phyloP scores from a whole-genome alignment of 2,329 filamentous ascomycete species.

The Cercospora beticola region DNA sequence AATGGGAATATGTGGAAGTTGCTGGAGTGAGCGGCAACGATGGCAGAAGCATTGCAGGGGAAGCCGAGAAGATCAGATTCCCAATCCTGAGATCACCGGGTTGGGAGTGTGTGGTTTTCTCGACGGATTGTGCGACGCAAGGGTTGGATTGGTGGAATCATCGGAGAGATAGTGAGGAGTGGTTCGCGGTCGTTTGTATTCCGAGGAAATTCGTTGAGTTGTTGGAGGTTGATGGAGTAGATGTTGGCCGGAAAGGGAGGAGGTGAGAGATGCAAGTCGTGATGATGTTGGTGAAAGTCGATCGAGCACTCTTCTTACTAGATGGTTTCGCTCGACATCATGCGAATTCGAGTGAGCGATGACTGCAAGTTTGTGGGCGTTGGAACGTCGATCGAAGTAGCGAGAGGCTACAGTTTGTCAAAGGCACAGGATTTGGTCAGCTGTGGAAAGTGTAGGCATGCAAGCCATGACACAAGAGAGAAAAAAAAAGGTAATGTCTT shows the following conservation, averaged over 20 bases:
- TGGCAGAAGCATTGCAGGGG: not conserved
- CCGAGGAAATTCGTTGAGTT: slow-evolving; percentile 7
- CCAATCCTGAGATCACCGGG: not conserved
- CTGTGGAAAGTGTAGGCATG: not conserved
- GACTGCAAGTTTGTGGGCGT: not conserved
- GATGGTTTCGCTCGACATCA: not conserved
- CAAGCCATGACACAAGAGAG: not conserved
- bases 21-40: not conserved
- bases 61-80: not conserved
- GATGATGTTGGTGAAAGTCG: too few relatives aligned
- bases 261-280: not conserved
- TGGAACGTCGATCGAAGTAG: not conserved
- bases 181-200: slow-evolving; percentile 12
- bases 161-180: slow-evolving; percentile 5
- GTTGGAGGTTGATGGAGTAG: slow-evolving; percentile 1
- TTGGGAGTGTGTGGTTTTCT: slow-evolving; percentile 11
- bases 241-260: not conserved
- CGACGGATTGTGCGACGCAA: slow-evolving; percentile 13
- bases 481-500: not conserved
- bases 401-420: not conserved
- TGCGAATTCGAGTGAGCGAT: not conserved
- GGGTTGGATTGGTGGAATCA: slow-evolving; percentile 14
- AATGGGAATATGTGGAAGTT: slow-evolving; percentile 6
- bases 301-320: too few relatives aligned
- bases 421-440: not conserved